phyloP scores from a whole-genome alignment of 768 basidiomycete genomes.

The Clathrus columnatus region DNA sequence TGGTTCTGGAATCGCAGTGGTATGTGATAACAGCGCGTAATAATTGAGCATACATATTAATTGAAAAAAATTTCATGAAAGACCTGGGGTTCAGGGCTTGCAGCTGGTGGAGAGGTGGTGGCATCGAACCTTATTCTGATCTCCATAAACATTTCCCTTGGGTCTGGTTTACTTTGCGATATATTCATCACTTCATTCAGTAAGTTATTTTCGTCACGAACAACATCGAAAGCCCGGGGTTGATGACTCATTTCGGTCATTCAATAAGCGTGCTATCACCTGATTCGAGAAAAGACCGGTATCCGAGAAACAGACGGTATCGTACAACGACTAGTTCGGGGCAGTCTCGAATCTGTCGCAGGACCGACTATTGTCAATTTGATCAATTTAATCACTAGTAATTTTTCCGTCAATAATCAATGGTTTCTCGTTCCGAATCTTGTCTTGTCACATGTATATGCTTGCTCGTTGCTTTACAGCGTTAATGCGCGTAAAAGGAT shows the following conservation, averaged over 20 bases:
- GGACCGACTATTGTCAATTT: constrained; percentile 1
- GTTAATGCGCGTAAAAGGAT: background rate
- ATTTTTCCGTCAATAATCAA: background rate
- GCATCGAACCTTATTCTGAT: background rate
- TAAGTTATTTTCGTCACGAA: background rate
- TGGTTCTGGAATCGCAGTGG: background rate
- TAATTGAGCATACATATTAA: background rate
- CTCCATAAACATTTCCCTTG: background rate
- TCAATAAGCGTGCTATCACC: constrained; percentile 1
- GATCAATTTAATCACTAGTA: constrained; percentile 1
- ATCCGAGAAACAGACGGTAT: background rate
- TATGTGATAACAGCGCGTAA: background rate
- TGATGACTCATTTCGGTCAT: no score
- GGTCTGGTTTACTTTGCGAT: background rate
- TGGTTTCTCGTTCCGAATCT: constrained; percentile 2
- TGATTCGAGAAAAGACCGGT: background rate
- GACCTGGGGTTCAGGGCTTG: background rate
- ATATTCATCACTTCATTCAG: constrained; percentile 3
- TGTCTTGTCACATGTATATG: background rate
- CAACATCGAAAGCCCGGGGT: no score
- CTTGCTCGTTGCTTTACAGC: constrained; percentile 2
- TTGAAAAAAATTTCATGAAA: background rate
- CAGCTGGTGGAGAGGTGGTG: background rate
- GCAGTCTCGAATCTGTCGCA: background rate
- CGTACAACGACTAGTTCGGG: background rate